phyloP scores from a whole-genome alignment of 2,329 filamentous ascomycete species.

The Huntiella abstrusa region DNA sequence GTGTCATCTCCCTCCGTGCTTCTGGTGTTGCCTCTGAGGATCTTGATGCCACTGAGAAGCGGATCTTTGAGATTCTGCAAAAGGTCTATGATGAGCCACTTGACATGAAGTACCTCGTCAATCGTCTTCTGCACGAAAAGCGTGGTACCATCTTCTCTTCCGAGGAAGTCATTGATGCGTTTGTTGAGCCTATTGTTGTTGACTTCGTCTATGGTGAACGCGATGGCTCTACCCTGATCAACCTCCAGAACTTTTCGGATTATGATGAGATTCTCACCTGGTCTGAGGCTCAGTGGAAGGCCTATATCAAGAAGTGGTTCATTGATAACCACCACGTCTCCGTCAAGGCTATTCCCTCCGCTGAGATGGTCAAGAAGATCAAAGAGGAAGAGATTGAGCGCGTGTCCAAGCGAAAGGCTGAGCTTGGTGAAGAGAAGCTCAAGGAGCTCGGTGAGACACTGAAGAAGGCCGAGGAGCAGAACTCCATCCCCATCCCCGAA shows the following conservation, averaged over 20 bases:
- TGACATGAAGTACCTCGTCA: conserved; percentile 76
- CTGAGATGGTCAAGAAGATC: conserved; percentile 57
- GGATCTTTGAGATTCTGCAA: conserved; percentile 65
- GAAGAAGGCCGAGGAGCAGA: conserved; percentile 69
- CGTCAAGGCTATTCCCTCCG: conserved; percentile 71
- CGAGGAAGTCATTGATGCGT: conserved; percentile 64
- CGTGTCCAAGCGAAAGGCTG: conserved; percentile 57
- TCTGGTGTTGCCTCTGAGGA: conserved; percentile 77
- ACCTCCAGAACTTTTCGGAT: conserved; percentile 36
- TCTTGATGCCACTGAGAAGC: conserved; percentile 64
- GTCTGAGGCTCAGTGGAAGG: conserved; percentile 68
- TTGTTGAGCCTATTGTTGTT: conserved; percentile 68
- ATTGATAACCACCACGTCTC: conserved; percentile 72
- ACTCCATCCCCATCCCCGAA: conserved; percentile 69
- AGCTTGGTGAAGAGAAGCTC: conserved; percentile 66
- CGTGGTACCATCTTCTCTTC: conserved; percentile 68
- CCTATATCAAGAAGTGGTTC: conserved; percentile 68
- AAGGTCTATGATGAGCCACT: conserved; percentile 65
- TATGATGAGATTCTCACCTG: conserved; percentile 58
- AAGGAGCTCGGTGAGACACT: conserved; percentile 56
- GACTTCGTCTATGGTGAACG: conserved; percentile 82
- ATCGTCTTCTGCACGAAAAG: conserved; percentile 67
- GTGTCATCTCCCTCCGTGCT: conserved; percentile 69
- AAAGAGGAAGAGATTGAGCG: conserved; percentile 67
- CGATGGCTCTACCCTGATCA: conserved; percentile 56